Base-by-base conservation (phyloP, 2,329 filamentous ascomycete species). In the Curvularia sp. region DNA sequence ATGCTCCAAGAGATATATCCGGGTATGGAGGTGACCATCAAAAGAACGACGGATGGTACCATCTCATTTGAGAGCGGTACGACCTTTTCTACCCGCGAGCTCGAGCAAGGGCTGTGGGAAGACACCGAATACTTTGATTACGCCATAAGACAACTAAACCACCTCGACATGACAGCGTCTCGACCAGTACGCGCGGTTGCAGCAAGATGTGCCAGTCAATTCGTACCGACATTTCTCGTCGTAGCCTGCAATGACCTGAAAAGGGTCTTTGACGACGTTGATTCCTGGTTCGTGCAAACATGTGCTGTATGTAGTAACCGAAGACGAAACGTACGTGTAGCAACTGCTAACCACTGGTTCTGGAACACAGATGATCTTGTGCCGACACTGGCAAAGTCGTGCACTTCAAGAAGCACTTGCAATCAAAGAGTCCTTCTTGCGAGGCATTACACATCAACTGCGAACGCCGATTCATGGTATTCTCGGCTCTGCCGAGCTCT, bases 401-500 rank as follows among this genome's bases (percentile, higher is more conserved):
- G 62, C 76, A 10, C 62, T 82, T 0, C 64, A 73, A 24, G 79
- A 83, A 58, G 80, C 78, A 0, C 72, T 81, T 55, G 65, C 67
- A 12, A 79, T 79, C 0, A 82, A 82, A 52, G 79, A 82, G 1
- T 75, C 66, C 3, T 83, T 83, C 54, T 67, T 83, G 0, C 73
- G 81, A 4, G 78, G 80, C 0, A 76, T 83, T 8, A 81, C 79
- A 0, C 81, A 83, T 52, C 79, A 82, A 35, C 75, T 83, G 0
- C 75, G 81, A 38, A 83, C 81, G 0, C 81, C 81, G 0, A 81
- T 83, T 4, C 81, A 83, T 33, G 81, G 81, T 0, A 80, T 83
- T 2, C 71, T 83, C 5, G 76, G 75, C 6, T 77, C 76, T 1
- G 72, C 73, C 4, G 77, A 83, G 15, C 63, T 83, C 0, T 66